Percentiles rank a stretch among this genome's conserved stretches.
phyloP scores from a whole-genome alignment of 305 asterid species.

The Solanum hybrid region DNA sequence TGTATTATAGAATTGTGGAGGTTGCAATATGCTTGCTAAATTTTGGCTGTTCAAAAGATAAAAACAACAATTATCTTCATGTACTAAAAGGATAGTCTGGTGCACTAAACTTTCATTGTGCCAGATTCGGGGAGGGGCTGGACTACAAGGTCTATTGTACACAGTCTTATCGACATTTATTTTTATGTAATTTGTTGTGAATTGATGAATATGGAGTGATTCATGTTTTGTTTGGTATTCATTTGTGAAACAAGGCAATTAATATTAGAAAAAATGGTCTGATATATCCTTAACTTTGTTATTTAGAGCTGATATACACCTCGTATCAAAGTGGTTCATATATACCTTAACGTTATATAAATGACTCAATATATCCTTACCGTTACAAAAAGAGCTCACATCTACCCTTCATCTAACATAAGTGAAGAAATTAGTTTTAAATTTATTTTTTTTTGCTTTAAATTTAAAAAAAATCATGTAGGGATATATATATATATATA shows the following conservation, averaged over 20 bases:
- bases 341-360: no score
- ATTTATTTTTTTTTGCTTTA: no score
- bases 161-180: not conserved
- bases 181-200: not conserved
- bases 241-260: not conserved
- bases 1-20: not conserved
- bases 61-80: not conserved
- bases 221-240: not conserved
- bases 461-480: no score
- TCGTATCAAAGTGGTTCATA: no score
- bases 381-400: no score
- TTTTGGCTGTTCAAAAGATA: not conserved
- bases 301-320: no score
- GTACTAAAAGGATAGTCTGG: not conserved
- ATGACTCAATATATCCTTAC: no score
- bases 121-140: fast-evolving
- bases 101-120: not conserved
- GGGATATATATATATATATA: no score
- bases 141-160: not conserved
- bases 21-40: not conserved
- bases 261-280: no score
- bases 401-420: no score
- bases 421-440: no score
- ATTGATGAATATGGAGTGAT: not conserved
- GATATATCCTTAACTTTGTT: no score